Percentiles rank a stretch among this genome's conserved stretches.
These are phyloP conservation scores for Epichloe brachyelytri DNA, from an alignment of 2,329 filamentous ascomycete genomes.

Conservation along the genomic window DNA sequence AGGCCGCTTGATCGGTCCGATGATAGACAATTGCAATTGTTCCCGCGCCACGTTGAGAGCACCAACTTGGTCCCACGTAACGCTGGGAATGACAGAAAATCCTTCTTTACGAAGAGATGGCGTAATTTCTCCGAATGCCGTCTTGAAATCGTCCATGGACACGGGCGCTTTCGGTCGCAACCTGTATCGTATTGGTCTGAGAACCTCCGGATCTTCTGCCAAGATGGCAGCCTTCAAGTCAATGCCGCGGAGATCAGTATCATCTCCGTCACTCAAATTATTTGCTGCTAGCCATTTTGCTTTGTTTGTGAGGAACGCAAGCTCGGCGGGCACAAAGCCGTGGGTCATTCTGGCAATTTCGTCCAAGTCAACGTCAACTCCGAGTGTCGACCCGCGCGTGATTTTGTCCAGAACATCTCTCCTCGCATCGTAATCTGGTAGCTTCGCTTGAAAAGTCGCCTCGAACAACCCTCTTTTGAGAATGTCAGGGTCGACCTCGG, in stretches of 20 bases:
- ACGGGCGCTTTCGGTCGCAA: slow-evolving; percentile 5
- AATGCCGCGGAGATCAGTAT: slow-evolving; percentile 9
- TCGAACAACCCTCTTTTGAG: slow-evolving; percentile 66
- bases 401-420: slow-evolving; percentile 66
- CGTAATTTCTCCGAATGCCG: slow-evolving; percentile 50
- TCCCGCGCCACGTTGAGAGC: slow-evolving; percentile 68
- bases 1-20: slow-evolving; percentile 76
- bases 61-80: slow-evolving; percentile 87
- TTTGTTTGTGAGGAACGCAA: slow-evolving; percentile 48
- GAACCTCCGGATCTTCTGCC: background rate
- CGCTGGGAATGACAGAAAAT: slow-evolving; percentile 86
- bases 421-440: slow-evolving; percentile 67
- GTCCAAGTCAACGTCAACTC: slow-evolving; percentile 59
- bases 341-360: slow-evolving; percentile 72
- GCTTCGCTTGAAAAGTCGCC: slow-evolving; percentile 73
- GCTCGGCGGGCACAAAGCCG: slow-evolving; percentile 84
- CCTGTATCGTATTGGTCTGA: background rate
- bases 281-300: slow-evolving; percentile 28
- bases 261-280: slow-evolving; percentile 16
- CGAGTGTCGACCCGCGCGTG: slow-evolving; percentile 50
- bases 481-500: slow-evolving; percentile 70
- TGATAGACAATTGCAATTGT: slow-evolving; percentile 73
- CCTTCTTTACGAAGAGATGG: slow-evolving; percentile 73
- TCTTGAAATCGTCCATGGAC: slow-evolving; percentile 47
- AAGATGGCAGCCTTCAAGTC: slow-evolving; percentile 4